Evolutionary conservation across 768 basidiomycete genomes (phyloP), one percentile per base, ranked within the genome.

Genomic region (Clitopilus hobsonii): DNA sequence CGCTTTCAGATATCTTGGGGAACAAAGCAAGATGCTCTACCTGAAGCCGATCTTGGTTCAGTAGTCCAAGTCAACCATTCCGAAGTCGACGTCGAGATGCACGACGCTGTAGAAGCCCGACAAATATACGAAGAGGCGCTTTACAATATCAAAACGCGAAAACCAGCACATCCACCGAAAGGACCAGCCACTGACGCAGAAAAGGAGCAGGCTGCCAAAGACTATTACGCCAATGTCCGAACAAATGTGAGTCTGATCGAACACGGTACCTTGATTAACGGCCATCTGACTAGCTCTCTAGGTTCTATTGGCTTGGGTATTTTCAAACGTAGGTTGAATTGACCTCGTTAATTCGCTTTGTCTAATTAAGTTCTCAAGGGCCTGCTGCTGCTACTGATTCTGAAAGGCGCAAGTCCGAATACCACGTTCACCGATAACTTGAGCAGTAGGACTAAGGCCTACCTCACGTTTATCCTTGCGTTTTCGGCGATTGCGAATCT

Each of bases 141-240:
- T 36, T 79, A 80, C 27, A 91, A 92, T 62, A 73, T 95, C 28
- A 80, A 82, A 53, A 74, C 78, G 49, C 71, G 80, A 51, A 82
- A 81, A 61, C 60, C 71, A 63, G 60, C 65, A 57, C 59, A 68
- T 60, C 54, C 65, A n/a, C 54, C 59, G 38, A 68, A 50, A 52
- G 52, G 62, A 3, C 65, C 61, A 29, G 68, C 70, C 56, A 80
- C 68, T 23, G 69, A 74, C 16, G 78, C 81, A 11, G 89, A 91
- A 67, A 83, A 77, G 64, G 89, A 92, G 60, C 80, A 85, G 58
- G 80, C 78, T 1, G 89, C 89, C 8, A 87, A 85, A 64, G 90
- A 92, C 61, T 94, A 94, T 71, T 95, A 94, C 67, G 90, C 91
- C 0, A 86, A 85, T 62, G 89, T 94, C 53, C 74, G 92, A 59